Base-by-base conservation (phyloP, 305 asterid genomes). In the Fraxinus velutina region DNA sequence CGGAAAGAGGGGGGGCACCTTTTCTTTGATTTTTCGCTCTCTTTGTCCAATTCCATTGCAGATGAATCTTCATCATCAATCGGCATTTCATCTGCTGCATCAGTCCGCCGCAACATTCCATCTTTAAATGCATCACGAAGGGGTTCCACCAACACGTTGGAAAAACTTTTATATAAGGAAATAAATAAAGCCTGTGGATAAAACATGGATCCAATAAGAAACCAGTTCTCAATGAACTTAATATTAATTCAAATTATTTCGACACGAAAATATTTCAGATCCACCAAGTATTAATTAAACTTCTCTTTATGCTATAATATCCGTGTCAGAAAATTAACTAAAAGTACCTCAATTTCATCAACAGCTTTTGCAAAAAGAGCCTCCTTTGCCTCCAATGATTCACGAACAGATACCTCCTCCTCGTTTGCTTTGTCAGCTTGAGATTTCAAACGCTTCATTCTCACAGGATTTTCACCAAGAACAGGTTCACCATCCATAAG, bases 401-500 rank as follows among this genome's bases (percentile, higher is more conserved):
- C 98, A 36, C 85, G 87, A 60, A 84, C 78, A 78, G 97, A 90
- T 84, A 88, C 75, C 86, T 93, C 98, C 82, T 88, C 90, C 84
- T 90, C 91, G 78, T 88, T 91, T 34, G 98, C 89, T 86, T 84
- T 94, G 76, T 92, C 95, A 78, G 90, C 97, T 77, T 81, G 84
- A 77, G 92, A 88, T 78, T 92, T 93, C 87, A 96, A 82, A 19
- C 99, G 97, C 87, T 88, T 96, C 93, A 94, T 92, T 90, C 91
- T 96, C 81, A 84, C 93, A 36, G 97, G 95, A 81, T 94, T 93
- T 88, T 96, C 99, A 66, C 97, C 92, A 83, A 96, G 90, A 81
- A 94, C 99, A 78, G 97, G 99, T 78, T 94, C 98, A 71, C 97
- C 97, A 77, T 94, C 98, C 86, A 94, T 78, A 55, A 96, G 96